These are phyloP conservation scores for Metschnikowia arizonensis DNA, from an alignment of 805 yeast species.

Conservation along the genomic window DNA sequence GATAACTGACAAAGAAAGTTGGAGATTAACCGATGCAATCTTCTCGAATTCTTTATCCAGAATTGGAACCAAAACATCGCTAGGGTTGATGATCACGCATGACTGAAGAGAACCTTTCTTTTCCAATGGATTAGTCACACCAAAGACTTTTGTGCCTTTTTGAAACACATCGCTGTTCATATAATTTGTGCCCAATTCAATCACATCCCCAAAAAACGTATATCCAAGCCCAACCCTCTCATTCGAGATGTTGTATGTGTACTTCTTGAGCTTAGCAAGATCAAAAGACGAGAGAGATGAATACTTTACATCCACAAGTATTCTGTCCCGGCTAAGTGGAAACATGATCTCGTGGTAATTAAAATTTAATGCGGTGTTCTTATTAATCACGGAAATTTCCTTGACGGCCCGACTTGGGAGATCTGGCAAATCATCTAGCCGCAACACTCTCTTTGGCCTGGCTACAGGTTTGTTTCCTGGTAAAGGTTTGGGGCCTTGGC, in stretches of 20 bases:
- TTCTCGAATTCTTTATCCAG: conserved; percentile 21
- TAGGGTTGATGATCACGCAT: conserved; percentile 51
- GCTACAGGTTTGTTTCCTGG: conserved; percentile 10
- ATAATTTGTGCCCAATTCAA: conserved; percentile 49
- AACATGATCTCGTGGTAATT: conserved; percentile 46
- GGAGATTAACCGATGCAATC: conserved; percentile 23
- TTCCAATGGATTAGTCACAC: conserved; percentile 48
- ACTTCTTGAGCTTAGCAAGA: conserved; percentile 54
- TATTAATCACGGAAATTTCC: conserved; percentile 43
- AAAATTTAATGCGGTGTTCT: conserved; percentile 47
- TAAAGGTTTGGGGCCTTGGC: conserved; percentile 29
- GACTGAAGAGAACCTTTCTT: conserved; percentile 58
- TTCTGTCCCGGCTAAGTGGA: conserved; percentile 45
- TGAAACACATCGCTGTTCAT: conserved; percentile 26
- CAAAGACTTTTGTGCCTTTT: conserved; percentile 65
- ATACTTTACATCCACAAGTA: conserved; percentile 56
- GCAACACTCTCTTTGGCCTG: conserved; percentile 6
- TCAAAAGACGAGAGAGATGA: conserved; percentile 67
- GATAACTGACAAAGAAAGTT: conserved; percentile 16
- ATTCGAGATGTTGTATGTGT: conserved; percentile 47
- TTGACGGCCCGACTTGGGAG: conserved; percentile 42
- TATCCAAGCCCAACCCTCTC: conserved; percentile 63
- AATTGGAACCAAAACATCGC: conserved; percentile 26
- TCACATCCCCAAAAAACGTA: conserved; percentile 61
- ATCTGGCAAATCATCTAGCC: conserved; percentile 45